These are phyloP conservation scores for Colletotrichum tamarilloi DNA, from an alignment of 2,329 filamentous ascomycete species.

Conservation along the genomic window DNA sequence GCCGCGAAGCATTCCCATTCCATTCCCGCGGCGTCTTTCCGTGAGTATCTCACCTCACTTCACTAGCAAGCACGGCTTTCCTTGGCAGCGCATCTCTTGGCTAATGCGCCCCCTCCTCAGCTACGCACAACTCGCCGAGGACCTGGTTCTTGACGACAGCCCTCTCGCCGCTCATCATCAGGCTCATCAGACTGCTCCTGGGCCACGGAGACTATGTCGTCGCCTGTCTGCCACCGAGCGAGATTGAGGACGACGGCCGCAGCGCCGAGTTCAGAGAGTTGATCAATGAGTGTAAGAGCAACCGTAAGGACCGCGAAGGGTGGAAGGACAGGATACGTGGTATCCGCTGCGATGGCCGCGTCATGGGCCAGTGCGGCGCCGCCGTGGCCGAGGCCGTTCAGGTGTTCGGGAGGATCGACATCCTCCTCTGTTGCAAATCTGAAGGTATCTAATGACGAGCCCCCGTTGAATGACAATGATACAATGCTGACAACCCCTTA, in stretches of 20 bases:
- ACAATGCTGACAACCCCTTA: not conserved
- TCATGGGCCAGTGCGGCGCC: slow-evolving; percentile 80
- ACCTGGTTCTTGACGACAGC: slow-evolving; percentile 94
- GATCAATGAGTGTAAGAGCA: slow-evolving; percentile 75
- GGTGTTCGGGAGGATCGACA: slow-evolving; percentile 88
- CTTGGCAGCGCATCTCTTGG: not conserved
- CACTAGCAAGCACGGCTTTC: slow-evolving; percentile 38
- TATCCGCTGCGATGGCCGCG: slow-evolving; percentile 71
- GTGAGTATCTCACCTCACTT: slow-evolving; percentile 51
- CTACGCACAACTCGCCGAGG: slow-evolving; percentile 79
- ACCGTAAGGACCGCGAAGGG: slow-evolving; percentile 73
- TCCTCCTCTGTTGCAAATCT: slow-evolving; percentile 88
- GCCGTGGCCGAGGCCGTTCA: slow-evolving; percentile 88
- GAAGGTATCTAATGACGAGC: slow-evolving; percentile 70
- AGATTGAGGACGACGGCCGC: slow-evolving; percentile 81
- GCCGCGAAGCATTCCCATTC: slow-evolving; percentile 42
- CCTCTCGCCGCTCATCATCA: slow-evolving; percentile 85
- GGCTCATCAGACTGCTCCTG: slow-evolving; percentile 83
- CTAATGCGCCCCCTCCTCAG: slow-evolving; percentile 48
- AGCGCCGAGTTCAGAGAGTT: slow-evolving; percentile 85
- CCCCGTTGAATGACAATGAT: not conserved
- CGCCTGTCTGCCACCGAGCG: slow-evolving; percentile 81
- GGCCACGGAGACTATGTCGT: slow-evolving; percentile 93
- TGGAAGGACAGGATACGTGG: slow-evolving; percentile 83
- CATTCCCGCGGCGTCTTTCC: slow-evolving; percentile 62